Evolutionary conservation across 2,329 filamentous ascomycete species (phyloP), one percentile per base, ranked within the genome.

Genomic region (Calonectria pseudoreteaudii): DNA sequence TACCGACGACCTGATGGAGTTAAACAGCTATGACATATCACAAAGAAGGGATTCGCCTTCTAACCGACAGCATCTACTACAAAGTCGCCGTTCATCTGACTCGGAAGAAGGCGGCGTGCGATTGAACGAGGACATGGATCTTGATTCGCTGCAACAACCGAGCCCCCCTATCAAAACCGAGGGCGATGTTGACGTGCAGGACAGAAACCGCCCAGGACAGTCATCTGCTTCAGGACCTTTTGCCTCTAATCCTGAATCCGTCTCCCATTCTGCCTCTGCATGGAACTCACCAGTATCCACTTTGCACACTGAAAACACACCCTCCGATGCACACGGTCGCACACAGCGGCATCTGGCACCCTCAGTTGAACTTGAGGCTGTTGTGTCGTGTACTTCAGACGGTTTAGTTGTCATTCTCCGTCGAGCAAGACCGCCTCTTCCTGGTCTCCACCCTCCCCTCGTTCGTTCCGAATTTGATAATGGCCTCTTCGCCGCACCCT

Each of bases 331-430:
- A 11, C 70, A 53, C 20, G 73, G 64, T 26, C 74, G 68, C 11
- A 58, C 70, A 34, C 68, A 60, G 41, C 73, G 74, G 78, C 56
- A 26, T 49, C 79, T 80, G 0, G 81, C 86, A 9, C 84, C 84
- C 3, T 87, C 88, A 1, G 88, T 95, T 66, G 94, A 97, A 84
- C 86, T 98, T 5, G 95, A 98, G 85, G 95, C 95, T 2, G 94
- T 98, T n/a, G 93, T 98, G 7, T 97, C 95, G 0, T 98, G 95
- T 84, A 95, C 95, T 2, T 97, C 95, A 0, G 95, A 98, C 82
- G 95, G 95, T 0, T 87, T 98, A 0, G 94, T 97, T 3, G 94
- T 97, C 10, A 92, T 96, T 65, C 86, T 97, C 18, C 91, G 95
- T 70, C 91, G 90, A 76, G 95, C 95, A 30, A 90, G 94, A 31